phyloP scores from a whole-genome alignment of 768 basidiomycete species.

The Pulveroboletus frians region DNA sequence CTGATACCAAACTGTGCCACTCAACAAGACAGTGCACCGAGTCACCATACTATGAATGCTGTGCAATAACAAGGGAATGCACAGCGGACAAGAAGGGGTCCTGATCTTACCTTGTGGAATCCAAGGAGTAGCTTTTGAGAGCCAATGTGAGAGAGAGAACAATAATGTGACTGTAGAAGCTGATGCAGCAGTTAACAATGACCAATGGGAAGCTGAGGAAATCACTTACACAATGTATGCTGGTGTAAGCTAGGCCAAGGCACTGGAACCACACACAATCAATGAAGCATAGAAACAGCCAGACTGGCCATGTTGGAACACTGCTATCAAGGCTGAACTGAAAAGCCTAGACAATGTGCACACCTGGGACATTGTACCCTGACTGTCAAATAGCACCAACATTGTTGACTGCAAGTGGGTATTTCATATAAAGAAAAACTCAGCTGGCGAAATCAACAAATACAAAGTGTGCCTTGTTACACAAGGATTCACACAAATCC shows the following conservation, averaged over 20 bases:
- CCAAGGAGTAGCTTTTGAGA: background rate
- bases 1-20: background rate
- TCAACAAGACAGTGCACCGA: background rate
- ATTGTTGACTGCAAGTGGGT: too few species aligned
- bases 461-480: too few species aligned
- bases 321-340: too few species aligned
- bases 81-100: background rate
- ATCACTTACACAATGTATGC: background rate
- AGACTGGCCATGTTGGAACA: too few species aligned
- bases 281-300: too few species aligned
- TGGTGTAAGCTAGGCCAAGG: background rate
- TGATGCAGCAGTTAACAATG: background rate
- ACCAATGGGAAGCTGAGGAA: background rate
- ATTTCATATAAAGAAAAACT: too few species aligned
- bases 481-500: too few species aligned
- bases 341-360: too few species aligned
- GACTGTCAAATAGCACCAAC: too few species aligned
- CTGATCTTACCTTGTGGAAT: background rate
- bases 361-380: too few species aligned
- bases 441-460: too few species aligned
- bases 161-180: background rate
- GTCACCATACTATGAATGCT: background rate
- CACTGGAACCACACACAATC: background rate
- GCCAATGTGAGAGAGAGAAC: background rate
- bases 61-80: rapidly evolving